Conservation (phyloP, 2,329 filamentous ascomycete genomes). For the Diaporthe sp. region DNA sequence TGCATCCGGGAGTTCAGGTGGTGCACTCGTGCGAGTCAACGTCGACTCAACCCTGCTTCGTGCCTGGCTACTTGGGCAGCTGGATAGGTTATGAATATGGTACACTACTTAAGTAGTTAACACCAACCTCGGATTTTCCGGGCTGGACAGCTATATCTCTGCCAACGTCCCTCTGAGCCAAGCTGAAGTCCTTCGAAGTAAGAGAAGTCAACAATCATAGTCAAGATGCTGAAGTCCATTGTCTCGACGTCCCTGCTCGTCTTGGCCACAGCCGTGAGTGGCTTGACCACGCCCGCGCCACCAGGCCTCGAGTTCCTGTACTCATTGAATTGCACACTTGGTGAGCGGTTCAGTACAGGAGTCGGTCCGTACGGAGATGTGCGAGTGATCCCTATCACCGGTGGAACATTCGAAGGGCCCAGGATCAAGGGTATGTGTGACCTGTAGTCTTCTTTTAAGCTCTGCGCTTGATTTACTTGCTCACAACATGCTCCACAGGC, state of each 20-base stretch:
- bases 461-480: background rate
- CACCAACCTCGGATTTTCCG: background rate
- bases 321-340: conserved; percentile 46
- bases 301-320: conserved; percentile 46
- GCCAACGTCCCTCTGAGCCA: background rate
- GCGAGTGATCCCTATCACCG: conserved; percentile 46
- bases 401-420: conserved; percentile 46
- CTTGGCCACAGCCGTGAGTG: background rate
- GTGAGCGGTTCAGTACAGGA: conserved; percentile 42
- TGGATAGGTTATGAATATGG: background rate
- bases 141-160: background rate
- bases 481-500: conserved; percentile 37
- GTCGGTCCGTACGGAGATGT: conserved; percentile 43
- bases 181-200: background rate
- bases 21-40: conserved; percentile 13
- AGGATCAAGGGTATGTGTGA: conserved; percentile 41
- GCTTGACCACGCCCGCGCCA: conserved; percentile 26
- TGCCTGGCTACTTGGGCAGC: background rate
- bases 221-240: conserved; percentile 8
- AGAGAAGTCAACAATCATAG: background rate
- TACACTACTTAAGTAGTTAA: no score
- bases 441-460: background rate
- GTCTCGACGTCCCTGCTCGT: background rate
- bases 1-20: conserved; percentile 7
- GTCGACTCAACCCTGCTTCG: background rate